phyloP scores from a whole-genome alignment of 2,329 filamentous ascomycete genomes.

The Fusarium sp. region DNA sequence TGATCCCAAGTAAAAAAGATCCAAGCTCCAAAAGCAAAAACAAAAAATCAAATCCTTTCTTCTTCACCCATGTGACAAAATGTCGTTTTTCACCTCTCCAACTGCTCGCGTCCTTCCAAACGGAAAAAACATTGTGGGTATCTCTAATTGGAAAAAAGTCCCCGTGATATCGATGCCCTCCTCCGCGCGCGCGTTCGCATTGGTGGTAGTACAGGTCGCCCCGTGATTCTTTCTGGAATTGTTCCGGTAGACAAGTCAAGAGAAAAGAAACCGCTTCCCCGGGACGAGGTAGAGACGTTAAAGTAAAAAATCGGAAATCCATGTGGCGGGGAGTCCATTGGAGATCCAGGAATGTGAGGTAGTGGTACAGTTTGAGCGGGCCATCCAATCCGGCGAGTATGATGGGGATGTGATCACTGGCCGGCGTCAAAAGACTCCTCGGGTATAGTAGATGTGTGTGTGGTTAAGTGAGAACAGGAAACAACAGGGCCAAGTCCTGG shows the following conservation, averaged over 20 bases:
- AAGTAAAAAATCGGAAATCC: conserved; percentile 40
- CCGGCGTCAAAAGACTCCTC: conserved; percentile 38
- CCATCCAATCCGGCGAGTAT: conserved; percentile 42
- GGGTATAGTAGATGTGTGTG: conserved; percentile 29
- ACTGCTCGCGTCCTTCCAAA: conserved; percentile 46
- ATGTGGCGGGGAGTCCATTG: conserved; percentile 37
- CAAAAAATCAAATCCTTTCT: conserved; percentile 26
- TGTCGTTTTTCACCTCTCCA: conserved; percentile 37
- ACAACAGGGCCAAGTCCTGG: conserved; percentile 40
- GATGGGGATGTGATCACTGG: conserved; percentile 32
- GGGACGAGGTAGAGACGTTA: conserved; percentile 41
- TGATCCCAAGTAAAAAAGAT: conserved; percentile 33
- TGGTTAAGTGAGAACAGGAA: conserved; percentile 30
- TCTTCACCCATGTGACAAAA: conserved; percentile 22
- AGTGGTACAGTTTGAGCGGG: conserved; percentile 46
- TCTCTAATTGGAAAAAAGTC: conserved; percentile 52
- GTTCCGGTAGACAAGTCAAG: conserved; percentile 38
- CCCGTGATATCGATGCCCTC: conserved; percentile 46
- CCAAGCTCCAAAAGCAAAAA: conserved; percentile 32
- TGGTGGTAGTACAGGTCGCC: conserved; percentile 51
- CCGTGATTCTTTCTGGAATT: conserved; percentile 43
- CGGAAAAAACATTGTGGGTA: conserved; percentile 51
- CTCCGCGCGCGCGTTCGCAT: conserved; percentile 45
- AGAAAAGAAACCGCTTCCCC: conserved; percentile 42
- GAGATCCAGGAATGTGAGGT: conserved; percentile 43